Evolutionary conservation across 2,329 filamentous ascomycete genomes (phyloP).

Genomic region (Arthrobotrys sinensis): DNA sequence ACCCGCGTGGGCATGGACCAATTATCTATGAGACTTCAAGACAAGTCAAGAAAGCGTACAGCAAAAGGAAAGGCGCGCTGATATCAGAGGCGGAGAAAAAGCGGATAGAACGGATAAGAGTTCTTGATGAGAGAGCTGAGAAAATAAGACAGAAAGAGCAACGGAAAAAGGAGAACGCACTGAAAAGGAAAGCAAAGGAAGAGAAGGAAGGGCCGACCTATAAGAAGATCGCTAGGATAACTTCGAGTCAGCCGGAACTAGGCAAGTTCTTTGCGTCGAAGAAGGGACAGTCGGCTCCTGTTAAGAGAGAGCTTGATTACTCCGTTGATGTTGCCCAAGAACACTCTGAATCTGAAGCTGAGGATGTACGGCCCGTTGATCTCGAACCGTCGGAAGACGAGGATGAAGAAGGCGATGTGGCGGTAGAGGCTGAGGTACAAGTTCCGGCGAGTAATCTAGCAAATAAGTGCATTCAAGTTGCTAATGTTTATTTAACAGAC

Average conservation of each 20-base stretch:
- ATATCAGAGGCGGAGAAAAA: conserved; percentile 53
- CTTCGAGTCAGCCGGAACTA: conserved; percentile 55
- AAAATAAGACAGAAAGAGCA: conserved; percentile 53
- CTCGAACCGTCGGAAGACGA: neutral
- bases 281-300: conserved; percentile 30
- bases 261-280: conserved; percentile 53
- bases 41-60: conserved; percentile 57
- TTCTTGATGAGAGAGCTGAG: conserved; percentile 51
- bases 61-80: conserved; percentile 13
- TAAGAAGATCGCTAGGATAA: conserved; percentile 51
- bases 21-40: conserved; percentile 58
- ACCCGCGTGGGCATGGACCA: conserved; percentile 1
- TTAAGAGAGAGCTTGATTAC: conserved; percentile 28
- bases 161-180: conserved; percentile 54
- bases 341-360: neutral
- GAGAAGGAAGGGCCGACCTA: conserved; percentile 49
- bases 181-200: conserved; percentile 58
- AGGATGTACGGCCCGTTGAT: conserved; percentile 3
- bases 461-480: neutral
- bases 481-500: conserved; percentile 5
- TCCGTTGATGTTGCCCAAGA: conserved; percentile 2
- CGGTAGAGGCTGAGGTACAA: conserved; percentile 20
- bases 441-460: neutral
- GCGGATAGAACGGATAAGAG: conserved; percentile 46
- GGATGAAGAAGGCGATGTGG: neutral